Evolutionary conservation across 441 rosid species (phyloP).

Genomic region (Aleurites moluccanus): DNA sequence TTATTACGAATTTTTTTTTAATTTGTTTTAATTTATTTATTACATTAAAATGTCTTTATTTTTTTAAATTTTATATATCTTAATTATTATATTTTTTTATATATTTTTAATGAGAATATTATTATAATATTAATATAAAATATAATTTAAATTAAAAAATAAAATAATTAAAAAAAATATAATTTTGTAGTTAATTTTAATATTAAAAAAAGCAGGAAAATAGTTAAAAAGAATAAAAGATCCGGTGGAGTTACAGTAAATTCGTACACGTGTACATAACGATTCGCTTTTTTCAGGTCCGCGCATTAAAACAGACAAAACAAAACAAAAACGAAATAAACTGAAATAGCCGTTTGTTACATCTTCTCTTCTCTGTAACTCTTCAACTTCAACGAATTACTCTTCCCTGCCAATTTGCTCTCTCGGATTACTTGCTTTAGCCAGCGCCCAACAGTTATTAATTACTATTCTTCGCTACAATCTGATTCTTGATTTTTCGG

Average conservation of each 20-base stretch:
- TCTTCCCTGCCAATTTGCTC: neutral
- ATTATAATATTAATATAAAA: no score
- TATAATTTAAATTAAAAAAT: no score
- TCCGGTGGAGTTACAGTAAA: neutral
- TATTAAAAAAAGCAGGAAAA: neutral
- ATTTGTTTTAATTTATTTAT: no score
- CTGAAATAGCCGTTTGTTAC: conserved; percentile 37
- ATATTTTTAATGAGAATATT: no score
- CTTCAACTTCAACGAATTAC: neutral
- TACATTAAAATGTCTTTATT: no score
- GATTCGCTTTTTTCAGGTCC: conserved; percentile 22
- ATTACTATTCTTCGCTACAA: neutral
- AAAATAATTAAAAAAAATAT: no score
- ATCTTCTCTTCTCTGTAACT: neutral
- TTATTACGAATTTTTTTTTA: no score
- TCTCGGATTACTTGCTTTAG: neutral
- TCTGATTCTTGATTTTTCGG: conserved; percentile 15
- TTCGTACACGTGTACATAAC: conserved; percentile 15
- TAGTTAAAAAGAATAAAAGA: no score
- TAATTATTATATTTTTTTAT: no score
- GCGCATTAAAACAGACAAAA: conserved; percentile 29
- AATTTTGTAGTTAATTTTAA: no score
- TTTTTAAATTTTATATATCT: no score
- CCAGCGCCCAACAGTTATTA: neutral
- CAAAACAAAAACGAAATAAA: neutral